Conservation (phyloP, 2,329 filamentous ascomycete genomes). For the Exophiala alcalophila region DNA sequence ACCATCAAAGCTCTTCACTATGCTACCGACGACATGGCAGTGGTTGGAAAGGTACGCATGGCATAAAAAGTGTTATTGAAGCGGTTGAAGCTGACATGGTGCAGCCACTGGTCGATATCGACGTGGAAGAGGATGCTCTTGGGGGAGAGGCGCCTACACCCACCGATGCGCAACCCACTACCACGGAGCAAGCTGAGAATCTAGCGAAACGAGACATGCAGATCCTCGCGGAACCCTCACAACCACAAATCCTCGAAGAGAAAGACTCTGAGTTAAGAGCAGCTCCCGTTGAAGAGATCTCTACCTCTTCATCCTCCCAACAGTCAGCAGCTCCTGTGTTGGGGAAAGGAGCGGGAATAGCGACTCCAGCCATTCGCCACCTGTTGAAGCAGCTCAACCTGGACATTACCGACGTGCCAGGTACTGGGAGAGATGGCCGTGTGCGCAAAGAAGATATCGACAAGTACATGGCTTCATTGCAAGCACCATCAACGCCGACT, state of each 20-base stretch:
- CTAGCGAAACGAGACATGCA: too few species aligned
- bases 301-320: too few species aligned
- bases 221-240: too few species aligned
- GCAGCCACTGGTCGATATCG: constrained; percentile 21
- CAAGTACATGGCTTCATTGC: constrained; percentile 57
- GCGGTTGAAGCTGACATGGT: constrained; percentile 4
- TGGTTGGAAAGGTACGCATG: constrained; percentile 61
- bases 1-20: constrained; percentile 96
- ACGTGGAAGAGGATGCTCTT: constrained; percentile 56
- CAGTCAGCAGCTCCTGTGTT: too few species aligned
- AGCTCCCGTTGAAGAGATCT: too few species aligned
- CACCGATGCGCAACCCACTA: too few species aligned
- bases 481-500: constrained; percentile 33
- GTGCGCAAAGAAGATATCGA: constrained; percentile 91
- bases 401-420: constrained; percentile 57
- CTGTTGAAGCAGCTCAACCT: constrained; percentile 64
- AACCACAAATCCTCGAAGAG: too few species aligned
- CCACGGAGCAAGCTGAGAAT: too few species aligned
- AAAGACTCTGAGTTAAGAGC: too few species aligned
- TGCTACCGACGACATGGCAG: constrained; percentile 91
- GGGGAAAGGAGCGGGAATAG: constrained; percentile 50
- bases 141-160: too few species aligned
- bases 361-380: constrained; percentile 88
- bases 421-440: constrained; percentile 84
- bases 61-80: too few species aligned